Evolutionary conservation across 2,329 filamentous ascomycete genomes (phyloP), one percentile per base, ranked within the genome.

Genomic region (Diaporthe destruens): DNA sequence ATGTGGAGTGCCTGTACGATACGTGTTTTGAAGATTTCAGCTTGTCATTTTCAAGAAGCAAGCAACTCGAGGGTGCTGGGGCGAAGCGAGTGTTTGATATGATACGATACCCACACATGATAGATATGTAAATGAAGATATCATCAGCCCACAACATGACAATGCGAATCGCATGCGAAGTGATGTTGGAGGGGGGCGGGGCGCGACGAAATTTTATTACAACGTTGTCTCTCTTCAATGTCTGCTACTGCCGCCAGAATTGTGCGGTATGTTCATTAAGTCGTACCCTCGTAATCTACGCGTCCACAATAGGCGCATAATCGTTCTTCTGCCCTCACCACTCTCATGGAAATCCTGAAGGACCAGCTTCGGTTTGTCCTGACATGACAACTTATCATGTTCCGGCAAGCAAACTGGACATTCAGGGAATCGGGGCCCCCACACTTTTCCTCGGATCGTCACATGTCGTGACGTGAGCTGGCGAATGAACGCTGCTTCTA

Each of bases 11-110:
- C 4, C 7, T 59, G 42, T 39, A 47, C 23, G 32, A 59, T 65
- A 53, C 29, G 1, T 65, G 44, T 49, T 49, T n/a, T 32, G 25
- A 61, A 20, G 1, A 47, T 11, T 53, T 67, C 18, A n/a, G 3
- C 12, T 2, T 47, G 51, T 36, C 14, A 25, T 29, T 1, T 51
- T 53, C 34, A 11, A 18, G 39, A 14, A 61, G 12, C 12, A 11
- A 36, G 29, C 76, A 11, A 36, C n/a, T 76, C 72, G 65, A 23
- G 16, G 14, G 49, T 12, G n/a, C 20, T 4, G 25, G 51, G 39
- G 42, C 1, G 47, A 20, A 72, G 59, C 70, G 70, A 59, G 59
- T 75, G 71, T 67, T 75, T 54, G 75, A 75, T 76, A 54, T 61
- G 47, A 73, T 63, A 76, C 75, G 49, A 71, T 61, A 69, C 47